Evolutionary conservation across 148 eudicot genomes (phyloP), one percentile per base, ranked within the genome.

Genomic region (Talinum fruticosum): DNA sequence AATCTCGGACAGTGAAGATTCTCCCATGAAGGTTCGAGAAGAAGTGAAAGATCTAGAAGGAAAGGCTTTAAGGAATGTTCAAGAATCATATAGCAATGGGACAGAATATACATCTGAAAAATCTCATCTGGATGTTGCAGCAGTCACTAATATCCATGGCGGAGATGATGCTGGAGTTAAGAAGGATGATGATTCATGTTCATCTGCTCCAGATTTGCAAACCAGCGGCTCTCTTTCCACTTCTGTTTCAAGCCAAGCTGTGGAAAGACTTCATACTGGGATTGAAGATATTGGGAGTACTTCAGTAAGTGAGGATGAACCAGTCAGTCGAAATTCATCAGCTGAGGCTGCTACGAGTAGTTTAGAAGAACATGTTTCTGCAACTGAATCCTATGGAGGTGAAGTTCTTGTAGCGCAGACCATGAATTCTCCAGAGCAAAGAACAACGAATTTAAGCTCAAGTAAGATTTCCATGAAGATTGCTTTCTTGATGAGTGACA

Each of bases 371-470:
- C 78, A 77, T 79, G 65, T 74, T 65, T 79, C 76, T 78, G 86
- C 78, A 84, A 87, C 79, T 69, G 88, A 83, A 74, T 74, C 77
- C 54, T 67, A 70, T 75, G 66, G 53, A 74, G 72, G 79, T 62
- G 89, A 83, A 77, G 75, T 74, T 66, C 76, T 81, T 68, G 88
- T 84, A 71, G 69, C 78, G 69, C 85, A 75, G 45, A 65, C 82
- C 36, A 38, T 54, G 45, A 76, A 79, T 82, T 79, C 82, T 13
- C 38, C 49, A 68, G 86, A 84, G 71, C 82, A 67, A 45, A 79
- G 37, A 38, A 82, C 62, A 62, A 41, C 82, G 54, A 76, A 82
- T 83, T 73, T 73, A 44, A 83, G 80, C 70, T 23, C 73, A 73
- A 78, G 92, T 87, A 86, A 87, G 85, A 75, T 23, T 45, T 26